Percentiles rank a stretch among this genome's conserved stretches.
These are phyloP conservation scores for Microsporum canis DNA, from an alignment of 2,329 filamentous ascomycete species.

Conservation along the genomic window DNA sequence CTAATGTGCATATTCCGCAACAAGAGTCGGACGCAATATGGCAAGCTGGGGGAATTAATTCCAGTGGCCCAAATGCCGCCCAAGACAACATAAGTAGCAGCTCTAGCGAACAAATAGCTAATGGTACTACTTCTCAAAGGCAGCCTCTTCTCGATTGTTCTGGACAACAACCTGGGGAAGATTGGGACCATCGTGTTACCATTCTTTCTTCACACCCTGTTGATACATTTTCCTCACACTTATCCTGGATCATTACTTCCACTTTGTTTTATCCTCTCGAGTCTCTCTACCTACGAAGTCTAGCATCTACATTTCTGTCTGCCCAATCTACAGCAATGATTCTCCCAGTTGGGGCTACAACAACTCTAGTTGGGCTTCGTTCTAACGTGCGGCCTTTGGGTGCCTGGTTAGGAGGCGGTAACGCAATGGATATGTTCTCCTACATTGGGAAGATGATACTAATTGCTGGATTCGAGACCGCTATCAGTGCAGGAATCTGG, in stretches of 20 bases:
- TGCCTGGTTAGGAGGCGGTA: constrained; percentile 28
- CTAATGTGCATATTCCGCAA: not conserved
- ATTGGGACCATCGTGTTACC: constrained; percentile 28
- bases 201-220: constrained; percentile 33
- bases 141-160: not conserved
- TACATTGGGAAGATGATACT: constrained; percentile 30
- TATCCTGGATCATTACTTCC: constrained; percentile 28
- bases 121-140: not conserved
- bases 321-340: constrained; percentile 14
- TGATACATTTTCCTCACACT: constrained; percentile 33
- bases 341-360: constrained; percentile 14
- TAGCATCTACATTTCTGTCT: constrained; percentile 29
- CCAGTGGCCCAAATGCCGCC: not conserved
- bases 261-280: constrained; percentile 33
- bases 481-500: constrained; percentile 29
- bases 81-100: not conserved
- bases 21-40: not conserved
- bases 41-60: not conserved
- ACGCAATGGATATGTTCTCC: constrained; percentile 21
- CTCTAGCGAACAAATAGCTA: not conserved
- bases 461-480: constrained; percentile 28
- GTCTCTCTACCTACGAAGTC: constrained; percentile 30
- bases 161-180: not conserved
- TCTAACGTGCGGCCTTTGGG: constrained; percentile 25
- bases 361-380: constrained; percentile 10